phyloP scores from a whole-genome alignment of 2,329 filamentous ascomycete species.

The Penicillium paneum region DNA sequence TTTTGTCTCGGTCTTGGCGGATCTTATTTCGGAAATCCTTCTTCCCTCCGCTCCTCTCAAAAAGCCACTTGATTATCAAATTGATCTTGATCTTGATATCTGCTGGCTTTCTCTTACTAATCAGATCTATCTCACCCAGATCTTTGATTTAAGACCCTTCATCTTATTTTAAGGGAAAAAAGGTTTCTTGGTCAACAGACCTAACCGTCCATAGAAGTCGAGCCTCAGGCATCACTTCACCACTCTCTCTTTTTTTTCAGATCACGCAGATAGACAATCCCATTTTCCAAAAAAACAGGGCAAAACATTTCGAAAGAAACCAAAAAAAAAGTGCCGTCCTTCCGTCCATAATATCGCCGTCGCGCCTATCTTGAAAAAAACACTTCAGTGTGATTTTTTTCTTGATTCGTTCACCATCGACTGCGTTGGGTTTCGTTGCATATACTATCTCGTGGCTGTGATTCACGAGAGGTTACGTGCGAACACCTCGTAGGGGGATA shows the following conservation, averaged over 20 bases:
- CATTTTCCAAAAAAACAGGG: conserved; percentile 15
- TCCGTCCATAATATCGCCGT: conserved; percentile 12
- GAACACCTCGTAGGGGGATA: conserved; percentile 63
- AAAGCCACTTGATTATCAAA: conserved; percentile 11
- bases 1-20: conserved; percentile 41
- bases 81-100: conserved; percentile 5
- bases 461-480: conserved; percentile 13
- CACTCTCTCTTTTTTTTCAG: conserved; percentile 27
- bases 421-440: conserved; percentile 9
- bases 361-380: conserved; percentile 29
- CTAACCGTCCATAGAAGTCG: conserved; percentile 3
- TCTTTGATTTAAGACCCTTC: conserved; percentile 8
- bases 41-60: conserved; percentile 24
- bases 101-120: conserved; percentile 23
- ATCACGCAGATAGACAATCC: conserved; percentile 28
- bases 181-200: conserved; percentile 1
- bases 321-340: conserved; percentile 16
- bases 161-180: conserved; percentile 6
- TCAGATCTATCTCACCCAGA: conserved; percentile 11
- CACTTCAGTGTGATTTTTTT: conserved; percentile 41
- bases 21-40: conserved; percentile 32
- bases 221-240: conserved; percentile 15
- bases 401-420: conserved; percentile 17
- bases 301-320: conserved; percentile 14
- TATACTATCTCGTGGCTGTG: conserved; percentile 8